Conservation (phyloP, 495 filamentous ascomycete genomes). For the Lepidopterella palustris region DNA sequence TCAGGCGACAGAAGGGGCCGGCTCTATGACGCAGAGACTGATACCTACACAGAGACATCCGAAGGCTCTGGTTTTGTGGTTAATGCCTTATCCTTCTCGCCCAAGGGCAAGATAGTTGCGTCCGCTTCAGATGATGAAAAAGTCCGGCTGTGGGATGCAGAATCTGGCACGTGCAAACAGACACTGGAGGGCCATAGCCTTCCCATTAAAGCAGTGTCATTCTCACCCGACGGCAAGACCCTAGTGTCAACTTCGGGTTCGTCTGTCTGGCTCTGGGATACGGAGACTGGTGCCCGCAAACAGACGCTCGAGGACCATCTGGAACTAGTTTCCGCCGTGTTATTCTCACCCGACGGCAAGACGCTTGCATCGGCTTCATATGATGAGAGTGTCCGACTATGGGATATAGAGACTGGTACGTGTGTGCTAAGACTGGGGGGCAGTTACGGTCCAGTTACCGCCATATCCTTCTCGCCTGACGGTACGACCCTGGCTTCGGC, state of each 20-base stretch:
- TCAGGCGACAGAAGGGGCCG: too few species aligned
- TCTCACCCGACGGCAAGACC: neutral
- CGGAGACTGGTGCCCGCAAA: neutral
- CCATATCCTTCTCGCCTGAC: constrained; percentile 7
- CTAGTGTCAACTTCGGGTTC: neutral
- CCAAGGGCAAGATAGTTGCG: neutral
- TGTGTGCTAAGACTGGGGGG: neutral
- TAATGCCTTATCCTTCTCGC: too few species aligned
- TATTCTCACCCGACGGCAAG: constrained; percentile 7
- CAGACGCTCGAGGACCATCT: neutral
- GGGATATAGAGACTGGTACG: constrained; percentile 6
- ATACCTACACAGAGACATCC: too few species aligned
- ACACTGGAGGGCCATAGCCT: neutral
- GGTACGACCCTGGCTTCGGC: neutral
- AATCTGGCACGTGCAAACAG: neutral
- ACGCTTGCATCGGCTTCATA: constrained; percentile 1
- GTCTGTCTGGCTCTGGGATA: neutral
- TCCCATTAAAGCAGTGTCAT: neutral
- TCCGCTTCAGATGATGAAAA: neutral
- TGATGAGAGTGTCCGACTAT: constrained; percentile 2
- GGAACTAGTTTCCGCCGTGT: neutral
- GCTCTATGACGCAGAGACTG: too few species aligned
- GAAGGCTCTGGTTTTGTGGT: too few species aligned
- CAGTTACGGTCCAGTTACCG: neutral
- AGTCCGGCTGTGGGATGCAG: neutral